Base-by-base conservation (phyloP, 2,329 filamentous ascomycete genomes). In the Dactylella cylindrospora region DNA sequence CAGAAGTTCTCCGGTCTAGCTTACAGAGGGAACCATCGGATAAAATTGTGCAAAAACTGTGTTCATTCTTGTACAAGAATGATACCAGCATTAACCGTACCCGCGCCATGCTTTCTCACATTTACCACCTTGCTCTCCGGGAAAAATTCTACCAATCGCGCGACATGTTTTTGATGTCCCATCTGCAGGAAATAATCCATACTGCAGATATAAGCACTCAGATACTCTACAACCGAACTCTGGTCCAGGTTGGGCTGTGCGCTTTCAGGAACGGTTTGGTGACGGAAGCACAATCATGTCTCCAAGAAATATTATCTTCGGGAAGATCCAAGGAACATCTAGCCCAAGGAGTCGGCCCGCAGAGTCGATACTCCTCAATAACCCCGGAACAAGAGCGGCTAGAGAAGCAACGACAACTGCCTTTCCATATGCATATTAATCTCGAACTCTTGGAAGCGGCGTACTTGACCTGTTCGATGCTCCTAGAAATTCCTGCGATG, bases 381-480 rank as follows among this genome's bases (percentile, higher is more conserved):
- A 93, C 90, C 28, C 93, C 93, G 13, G 93, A 98, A 76, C 93
- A 98, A 76, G 93, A 98, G 78, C 88, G 91, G 67, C 81, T 97
- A 31, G 93, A 98, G 79, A 88, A 93, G 73, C 91, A 97, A 77
- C 85, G 93, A 70, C 93, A 98, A 77, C 82, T 98, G 68, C 93
- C 93, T 29, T 98, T 98, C 84, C 93, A 98, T 79, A 96, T 98
- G 90, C 93, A 98, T 81, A 98, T 98, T 80, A 98, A 98, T 79
- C 82, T 98, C 46, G 93, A 98, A 75, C 83, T 98, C 51, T 82
- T 98, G 31, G 93, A 98, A 78, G 97, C 93, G 72, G 91, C 97
- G 65, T 98, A 98, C 78, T 82, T 98, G 60, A 97, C 93, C 44
- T 97, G 91, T 79, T 96, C 90, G 76, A 98, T 98, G 93, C 86